Conservation (phyloP, 208 protist genomes). For the Entamoeba invadens region DNA sequence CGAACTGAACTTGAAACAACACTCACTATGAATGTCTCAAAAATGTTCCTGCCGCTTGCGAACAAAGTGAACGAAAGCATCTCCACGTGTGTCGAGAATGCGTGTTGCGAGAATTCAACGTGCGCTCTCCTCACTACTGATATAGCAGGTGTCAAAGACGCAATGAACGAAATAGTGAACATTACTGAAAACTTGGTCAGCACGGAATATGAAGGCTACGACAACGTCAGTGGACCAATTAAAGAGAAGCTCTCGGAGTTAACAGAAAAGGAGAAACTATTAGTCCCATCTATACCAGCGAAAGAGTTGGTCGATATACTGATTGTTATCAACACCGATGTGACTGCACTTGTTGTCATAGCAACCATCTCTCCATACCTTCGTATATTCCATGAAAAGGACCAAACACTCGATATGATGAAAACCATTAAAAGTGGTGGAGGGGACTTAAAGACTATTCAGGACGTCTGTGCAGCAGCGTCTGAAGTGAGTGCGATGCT, state of each 20-base stretch:
- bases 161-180: not conserved
- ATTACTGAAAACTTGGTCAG: not conserved
- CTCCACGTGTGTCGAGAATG: too few species aligned
- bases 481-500: not conserved
- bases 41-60: too few species aligned
- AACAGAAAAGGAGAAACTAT: too few species aligned
- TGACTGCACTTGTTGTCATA: not conserved
- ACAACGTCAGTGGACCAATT: not conserved
- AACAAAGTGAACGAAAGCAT: too few species aligned
- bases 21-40: too few species aligned
- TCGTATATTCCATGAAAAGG: not conserved
- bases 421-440: not conserved
- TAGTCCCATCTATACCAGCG: too few species aligned
- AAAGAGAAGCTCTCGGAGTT: too few species aligned
- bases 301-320: not conserved
- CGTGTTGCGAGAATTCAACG: too few species aligned
- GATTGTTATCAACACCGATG: not conserved
- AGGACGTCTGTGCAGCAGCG: not conserved
- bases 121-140: too few species aligned
- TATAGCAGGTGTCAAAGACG: too few species aligned
- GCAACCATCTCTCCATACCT: not conserved
- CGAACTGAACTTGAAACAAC: too few species aligned
- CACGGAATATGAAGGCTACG: not conserved
- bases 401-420: not conserved
- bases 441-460: not conserved